phyloP scores from a whole-genome alignment of 2,329 filamentous ascomycete genomes.

The Cercospora sesami region DNA sequence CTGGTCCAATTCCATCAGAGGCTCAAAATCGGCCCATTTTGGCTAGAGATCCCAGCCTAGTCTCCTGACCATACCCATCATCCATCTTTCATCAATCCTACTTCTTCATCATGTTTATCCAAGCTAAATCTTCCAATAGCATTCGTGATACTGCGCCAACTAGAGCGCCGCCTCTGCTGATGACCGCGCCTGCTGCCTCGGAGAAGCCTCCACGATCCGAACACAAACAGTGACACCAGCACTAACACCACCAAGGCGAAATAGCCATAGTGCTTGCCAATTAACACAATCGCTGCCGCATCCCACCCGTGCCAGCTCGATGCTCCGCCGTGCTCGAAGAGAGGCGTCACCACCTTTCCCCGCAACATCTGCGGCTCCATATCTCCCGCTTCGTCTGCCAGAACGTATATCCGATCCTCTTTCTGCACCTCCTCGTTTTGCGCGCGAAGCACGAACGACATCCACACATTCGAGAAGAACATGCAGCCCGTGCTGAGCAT shows the following conservation, averaged over 20 bases:
- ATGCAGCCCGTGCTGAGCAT: conserved; percentile 38
- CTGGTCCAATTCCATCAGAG: neutral
- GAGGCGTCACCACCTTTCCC: conserved; percentile 31
- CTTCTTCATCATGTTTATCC: conserved; percentile 21
- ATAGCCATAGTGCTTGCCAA: conserved; percentile 30
- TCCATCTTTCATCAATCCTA: conserved; percentile 22
- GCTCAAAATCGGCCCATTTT: neutral
- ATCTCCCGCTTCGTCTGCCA: conserved; percentile 30
- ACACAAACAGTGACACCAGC: neutral
- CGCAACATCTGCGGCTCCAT: conserved; percentile 34
- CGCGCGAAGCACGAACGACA: conserved; percentile 26
- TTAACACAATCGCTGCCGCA: conserved; percentile 28
- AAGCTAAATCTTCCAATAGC: conserved; percentile 15
- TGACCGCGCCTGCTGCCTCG: conserved; percentile 5
- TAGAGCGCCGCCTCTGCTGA: conserved; percentile 10
- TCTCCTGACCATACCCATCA: neutral
- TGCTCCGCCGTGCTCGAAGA: conserved; percentile 34
- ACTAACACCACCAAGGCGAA: conserved; percentile 14
- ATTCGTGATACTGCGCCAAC: conserved; percentile 14
- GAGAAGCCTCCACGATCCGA: conserved; percentile 14
- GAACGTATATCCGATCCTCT: conserved; percentile 29
- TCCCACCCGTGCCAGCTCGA: conserved; percentile 37
- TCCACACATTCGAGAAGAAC: conserved; percentile 35
- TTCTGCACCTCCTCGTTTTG: conserved; percentile 11
- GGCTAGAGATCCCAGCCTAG: neutral